Base-by-base conservation (phyloP, 2,329 filamentous ascomycete genomes). In the Xylariaceae sp. region DNA sequence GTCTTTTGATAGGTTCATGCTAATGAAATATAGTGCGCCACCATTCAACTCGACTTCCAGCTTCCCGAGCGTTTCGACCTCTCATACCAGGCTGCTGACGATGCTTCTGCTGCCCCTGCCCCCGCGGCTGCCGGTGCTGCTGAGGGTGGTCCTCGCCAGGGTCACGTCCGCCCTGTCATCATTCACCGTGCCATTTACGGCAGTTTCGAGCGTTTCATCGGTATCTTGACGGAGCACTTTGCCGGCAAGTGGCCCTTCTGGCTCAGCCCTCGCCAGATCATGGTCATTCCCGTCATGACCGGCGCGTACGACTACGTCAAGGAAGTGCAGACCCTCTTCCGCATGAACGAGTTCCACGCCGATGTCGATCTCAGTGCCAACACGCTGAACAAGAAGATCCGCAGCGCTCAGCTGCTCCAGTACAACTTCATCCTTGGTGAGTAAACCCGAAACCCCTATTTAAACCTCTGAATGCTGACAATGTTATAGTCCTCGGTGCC, bases 31-130 rank as follows among this genome's bases (percentile, higher is more conserved):
- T 89, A 96, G 75, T 95, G 90, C 71, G 91, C 93, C 67, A 97
- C 93, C 10, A 96, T 97, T 67, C 93, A 97, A 77, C 84, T 96
- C 57, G 91, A 96, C 73, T 96, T 95, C 78, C 89, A 96, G 72
- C 83, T 90, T 17, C 88, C 88, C 1, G 80, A 88, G 68, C 92
- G 56, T 2, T 61, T 64, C 35, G 47, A 62, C 23, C 39, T 62
- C 10, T 58, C 57, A 13, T 64, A 62, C 41, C 59, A 64, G 55
- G 39, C 58, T 13, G 50, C 67, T 10, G 69, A 73, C 48, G 62
- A 69, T 57, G 68, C 66, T 39, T 69, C 69, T n/a, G 72, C 74
- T 59, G 17, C 17, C 17, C 73, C 57, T 4, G 55, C 54, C 17
- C 44, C 78, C 64, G 72, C 57, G 35, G 45, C 58, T 34, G 44